phyloP scores from a whole-genome alignment of 2,329 filamentous ascomycete species.

The Xenoacremonium recifei region DNA sequence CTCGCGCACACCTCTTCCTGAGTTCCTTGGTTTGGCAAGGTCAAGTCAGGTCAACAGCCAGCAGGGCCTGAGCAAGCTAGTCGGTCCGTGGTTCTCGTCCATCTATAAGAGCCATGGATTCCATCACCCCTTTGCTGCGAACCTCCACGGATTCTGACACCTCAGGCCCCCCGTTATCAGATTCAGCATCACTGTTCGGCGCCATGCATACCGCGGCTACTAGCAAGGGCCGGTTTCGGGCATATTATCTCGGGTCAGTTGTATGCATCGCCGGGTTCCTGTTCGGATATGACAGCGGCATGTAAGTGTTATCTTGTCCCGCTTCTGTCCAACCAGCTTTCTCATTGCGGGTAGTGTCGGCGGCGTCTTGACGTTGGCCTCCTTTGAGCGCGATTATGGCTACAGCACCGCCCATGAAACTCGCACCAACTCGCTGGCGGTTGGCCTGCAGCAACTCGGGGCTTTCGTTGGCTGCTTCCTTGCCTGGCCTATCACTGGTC shows the following conservation, averaged over 20 bases:
- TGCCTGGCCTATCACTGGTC: conserved; percentile 3
- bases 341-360: too few species aligned
- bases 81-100: background rate
- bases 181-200: too few species aligned
- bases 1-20: background rate
- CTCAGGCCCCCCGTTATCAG: too few species aligned
- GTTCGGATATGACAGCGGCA: conserved; percentile 9
- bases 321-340: too few species aligned
- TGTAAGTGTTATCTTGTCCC: too few species aligned
- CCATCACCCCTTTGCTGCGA: conserved; percentile 2
- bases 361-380: conserved; percentile 11
- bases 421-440: conserved; percentile 5
- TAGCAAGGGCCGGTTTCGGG: background rate
- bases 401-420: conserved; percentile 4
- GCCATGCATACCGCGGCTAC: background rate
- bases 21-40: conserved; percentile 1
- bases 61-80: background rate
- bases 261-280: conserved; percentile 6
- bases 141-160: background rate
- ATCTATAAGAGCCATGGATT: conserved; percentile 1
- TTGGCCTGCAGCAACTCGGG: conserved; percentile 4
- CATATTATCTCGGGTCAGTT: conserved; percentile 5
- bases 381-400: conserved; percentile 11
- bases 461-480: conserved; percentile 6
- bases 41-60: too few species aligned